phyloP scores from a whole-genome alignment of 2,329 filamentous ascomycete species.

The Corinectria fuckeliana region DNA sequence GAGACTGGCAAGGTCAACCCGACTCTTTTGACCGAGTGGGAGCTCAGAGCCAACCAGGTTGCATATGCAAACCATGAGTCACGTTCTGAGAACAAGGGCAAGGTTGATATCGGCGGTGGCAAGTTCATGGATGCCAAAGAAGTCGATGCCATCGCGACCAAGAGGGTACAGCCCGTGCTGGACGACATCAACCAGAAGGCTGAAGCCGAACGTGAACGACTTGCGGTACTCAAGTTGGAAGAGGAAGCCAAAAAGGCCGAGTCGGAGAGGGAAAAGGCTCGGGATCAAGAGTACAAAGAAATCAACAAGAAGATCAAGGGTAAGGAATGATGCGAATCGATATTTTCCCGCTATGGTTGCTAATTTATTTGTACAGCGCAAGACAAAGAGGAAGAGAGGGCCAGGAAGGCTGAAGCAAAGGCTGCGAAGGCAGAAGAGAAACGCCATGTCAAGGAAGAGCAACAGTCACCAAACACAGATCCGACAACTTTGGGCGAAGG shows the following conservation, averaged over 20 bases:
- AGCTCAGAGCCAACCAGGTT: constrained; percentile 73
- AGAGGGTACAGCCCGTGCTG: constrained; percentile 79
- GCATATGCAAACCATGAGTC: constrained; percentile 69
- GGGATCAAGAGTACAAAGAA: constrained; percentile 61
- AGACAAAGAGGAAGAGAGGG: constrained; percentile 49
- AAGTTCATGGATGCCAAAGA: constrained; percentile 80
- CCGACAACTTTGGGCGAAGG: constrained; percentile 22
- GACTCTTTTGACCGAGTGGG: constrained; percentile 77
- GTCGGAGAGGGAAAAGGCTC: constrained; percentile 52
- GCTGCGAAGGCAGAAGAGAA: constrained; percentile 61
- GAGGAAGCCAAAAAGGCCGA: constrained; percentile 64
- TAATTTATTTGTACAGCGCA: constrained; percentile 45
- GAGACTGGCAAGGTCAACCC: constrained; percentile 78
- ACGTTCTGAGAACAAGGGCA: constrained; percentile 62
- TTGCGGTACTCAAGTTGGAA: constrained; percentile 69
- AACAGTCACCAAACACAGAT: constrained; percentile 51
- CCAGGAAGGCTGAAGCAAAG: constrained; percentile 42
- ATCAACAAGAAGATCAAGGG: constrained; percentile 64
- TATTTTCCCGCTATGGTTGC: constrained; percentile 38
- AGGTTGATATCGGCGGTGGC: constrained; percentile 77
- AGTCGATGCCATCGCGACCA: constrained; percentile 79
- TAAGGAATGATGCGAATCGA: constrained; percentile 45
- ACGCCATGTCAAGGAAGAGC: constrained; percentile 57
- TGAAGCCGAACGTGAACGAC: constrained; percentile 71
- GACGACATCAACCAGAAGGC: constrained; percentile 85